Base-by-base conservation (phyloP, 139 green algal genomes). In the Axilococcus clingmanii region DNA sequence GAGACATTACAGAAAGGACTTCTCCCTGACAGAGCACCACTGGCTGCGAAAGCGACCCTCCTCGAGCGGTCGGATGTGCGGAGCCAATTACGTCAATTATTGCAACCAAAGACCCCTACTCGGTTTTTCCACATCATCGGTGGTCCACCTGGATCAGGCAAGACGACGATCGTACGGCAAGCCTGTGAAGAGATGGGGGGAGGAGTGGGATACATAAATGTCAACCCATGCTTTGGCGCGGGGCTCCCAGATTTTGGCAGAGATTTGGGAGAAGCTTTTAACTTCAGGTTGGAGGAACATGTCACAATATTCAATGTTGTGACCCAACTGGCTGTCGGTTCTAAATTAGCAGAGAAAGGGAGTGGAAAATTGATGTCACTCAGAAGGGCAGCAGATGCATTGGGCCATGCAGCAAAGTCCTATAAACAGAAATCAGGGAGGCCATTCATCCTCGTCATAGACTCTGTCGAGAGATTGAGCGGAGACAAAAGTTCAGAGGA, bases 371-470 rank as follows among this genome's bases (percentile, higher is more conserved):
- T 68, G 16, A 31, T 37, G 27, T 42, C 30, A 2, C 12, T 61
- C 22, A 37, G 59, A 1, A 37, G 34, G 6, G 52, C 59, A 7
- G 40, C 40, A 3, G 50, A 61, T 14, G 59, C 59, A 31, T 40
- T 68, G 38, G 40, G 59, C 31, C 30, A 38, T 3, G 59, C 59
- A 5, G 59, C 48, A 5, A 31, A 17, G 28, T 28, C 50, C 38
- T 66, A 56, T 24, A n/a, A 29, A 36, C 11, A 25, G 46, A 20
- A 7, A 40, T 54, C 55, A 48, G 63, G 63, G 11, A 31, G 40
- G 24, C 59, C 63, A 7, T 72, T 72, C 51, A 42, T 72, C 30
- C 48, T 72, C n/a, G 63, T 72, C 16, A 68, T 72, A 29, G 63
- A 72, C 29, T 51, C 45, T 4, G 48, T 71, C 8, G 59, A 72